phyloP scores from a whole-genome alignment of 768 basidiomycete species.

The Boletus sp. region DNA sequence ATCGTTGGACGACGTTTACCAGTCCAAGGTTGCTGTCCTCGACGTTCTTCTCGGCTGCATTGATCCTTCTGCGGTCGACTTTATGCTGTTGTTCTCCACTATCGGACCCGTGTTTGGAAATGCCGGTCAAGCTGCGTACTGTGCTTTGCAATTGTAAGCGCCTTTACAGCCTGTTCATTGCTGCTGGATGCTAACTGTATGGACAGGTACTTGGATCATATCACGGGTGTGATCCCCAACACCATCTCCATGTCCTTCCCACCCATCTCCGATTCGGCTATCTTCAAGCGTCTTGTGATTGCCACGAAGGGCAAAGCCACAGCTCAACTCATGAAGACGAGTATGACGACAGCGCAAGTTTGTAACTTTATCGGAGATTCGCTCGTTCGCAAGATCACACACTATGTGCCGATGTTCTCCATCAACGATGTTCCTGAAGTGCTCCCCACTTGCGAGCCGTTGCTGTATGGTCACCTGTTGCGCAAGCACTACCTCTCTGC shows the following conservation, averaged over 20 bases:
- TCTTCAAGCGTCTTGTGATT: constrained; percentile 32
- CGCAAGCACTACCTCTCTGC: constrained; percentile 21
- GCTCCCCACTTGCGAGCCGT: constrained; percentile 26
- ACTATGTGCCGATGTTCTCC: constrained; percentile 30
- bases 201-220: constrained; percentile 31
- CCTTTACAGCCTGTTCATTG: neutral
- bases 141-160: constrained; percentile 21
- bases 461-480: constrained; percentile 26
- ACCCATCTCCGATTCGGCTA: constrained; percentile 34
- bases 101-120: constrained; percentile 33
- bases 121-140: constrained; percentile 24
- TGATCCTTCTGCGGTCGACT: constrained; percentile 24
- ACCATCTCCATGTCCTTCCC: constrained; percentile 34
- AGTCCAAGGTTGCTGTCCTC: constrained; percentile 21
- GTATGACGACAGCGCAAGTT: constrained; percentile 32
- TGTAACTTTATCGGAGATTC: constrained; percentile 33
- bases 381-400: constrained; percentile 26
- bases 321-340: constrained; percentile 28
- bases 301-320: constrained; percentile 27
- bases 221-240: constrained; percentile 30
- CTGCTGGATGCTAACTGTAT: neutral
- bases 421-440: constrained; percentile 24
- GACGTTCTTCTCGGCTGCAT: constrained; percentile 16
- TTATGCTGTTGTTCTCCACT: constrained; percentile 34
- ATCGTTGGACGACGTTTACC: constrained; percentile 27